A percentile compares a stretch with the other conserved stretches of the same genome.
These are phyloP conservation scores for Oenanthe javanica DNA, from an alignment of 140 eudicot species.

Conservation along the genomic window DNA sequence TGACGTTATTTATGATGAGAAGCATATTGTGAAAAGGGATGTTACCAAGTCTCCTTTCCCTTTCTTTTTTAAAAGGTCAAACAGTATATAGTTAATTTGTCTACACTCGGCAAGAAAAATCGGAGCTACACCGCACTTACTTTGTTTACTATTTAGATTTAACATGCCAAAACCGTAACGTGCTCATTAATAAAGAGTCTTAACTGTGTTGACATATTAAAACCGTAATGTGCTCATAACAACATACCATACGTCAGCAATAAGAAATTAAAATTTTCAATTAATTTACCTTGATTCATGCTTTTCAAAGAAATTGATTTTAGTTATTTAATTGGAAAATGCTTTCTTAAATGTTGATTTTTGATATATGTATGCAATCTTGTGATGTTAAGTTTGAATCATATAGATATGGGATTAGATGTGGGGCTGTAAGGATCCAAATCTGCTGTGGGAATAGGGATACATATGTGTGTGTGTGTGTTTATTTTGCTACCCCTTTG, in stretches of 20 bases:
- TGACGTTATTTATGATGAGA: background rate
- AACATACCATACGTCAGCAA: background rate
- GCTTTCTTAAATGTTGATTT: background rate
- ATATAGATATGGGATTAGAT: background rate
- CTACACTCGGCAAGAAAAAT: background rate
- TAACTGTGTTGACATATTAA: background rate
- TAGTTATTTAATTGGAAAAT: background rate
- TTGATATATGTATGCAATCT: background rate
- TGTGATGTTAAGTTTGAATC: background rate
- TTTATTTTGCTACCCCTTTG: background rate
- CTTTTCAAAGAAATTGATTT: background rate
- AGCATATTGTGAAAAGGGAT: background rate
- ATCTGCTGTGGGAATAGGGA: background rate
- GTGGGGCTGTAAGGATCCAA: background rate
- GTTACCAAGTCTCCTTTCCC: background rate
- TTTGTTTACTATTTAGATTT: background rate
- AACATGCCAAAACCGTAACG: background rate
- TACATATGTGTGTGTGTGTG: background rate
- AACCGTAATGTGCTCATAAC: background rate
- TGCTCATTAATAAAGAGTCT: background rate
- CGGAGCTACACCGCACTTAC: background rate
- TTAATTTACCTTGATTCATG: background rate
- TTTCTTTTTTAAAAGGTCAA: background rate
- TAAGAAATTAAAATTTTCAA: background rate
- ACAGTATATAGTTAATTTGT: background rate